phyloP scores from a whole-genome alignment of 352 stramenopile species.

The Phytophthora niederhauseri region DNA sequence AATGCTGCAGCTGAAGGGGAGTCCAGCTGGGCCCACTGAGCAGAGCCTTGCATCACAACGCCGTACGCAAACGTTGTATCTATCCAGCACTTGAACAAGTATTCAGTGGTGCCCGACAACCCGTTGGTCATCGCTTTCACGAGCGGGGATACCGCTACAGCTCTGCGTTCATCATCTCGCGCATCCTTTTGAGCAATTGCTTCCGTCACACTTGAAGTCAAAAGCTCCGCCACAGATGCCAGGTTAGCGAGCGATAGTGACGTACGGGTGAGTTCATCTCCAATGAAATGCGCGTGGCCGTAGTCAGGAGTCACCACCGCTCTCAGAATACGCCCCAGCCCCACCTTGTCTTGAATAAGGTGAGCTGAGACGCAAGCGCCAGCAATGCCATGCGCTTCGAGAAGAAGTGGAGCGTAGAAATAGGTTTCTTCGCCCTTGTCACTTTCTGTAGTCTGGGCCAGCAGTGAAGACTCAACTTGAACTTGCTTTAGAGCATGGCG shows the following conservation, averaged over 20 bases:
- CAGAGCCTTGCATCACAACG: constrained; percentile 52
- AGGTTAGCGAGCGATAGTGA: constrained; percentile 69
- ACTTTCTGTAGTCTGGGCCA: constrained; percentile 21
- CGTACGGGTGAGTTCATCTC: constrained; percentile 60
- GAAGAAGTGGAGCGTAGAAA: constrained; percentile 69
- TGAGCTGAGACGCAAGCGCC: constrained; percentile 54
- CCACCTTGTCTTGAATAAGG: constrained; percentile 78
- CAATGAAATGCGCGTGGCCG: constrained; percentile 63
- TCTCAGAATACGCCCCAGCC: constrained; percentile 65
- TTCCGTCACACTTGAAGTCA: constrained; percentile 48
- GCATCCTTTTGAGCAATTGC: constrained; percentile 36
- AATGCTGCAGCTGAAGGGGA: constrained; percentile 9
- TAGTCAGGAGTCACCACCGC: constrained; percentile 66
- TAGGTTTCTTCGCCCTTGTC: constrained; percentile 26
- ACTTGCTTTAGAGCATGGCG: constrained; percentile 79
- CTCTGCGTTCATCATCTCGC: constrained; percentile 24
- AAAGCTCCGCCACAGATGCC: constrained; percentile 59
- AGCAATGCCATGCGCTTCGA: constrained; percentile 74
- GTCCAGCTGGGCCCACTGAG: constrained; percentile 39
- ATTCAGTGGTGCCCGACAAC: constrained; percentile 43
- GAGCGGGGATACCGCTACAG: constrained; percentile 39
- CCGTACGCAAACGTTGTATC: constrained; percentile 52
- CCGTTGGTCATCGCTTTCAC: constrained; percentile 62
- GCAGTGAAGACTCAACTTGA: constrained; percentile 28
- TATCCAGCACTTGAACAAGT: constrained; percentile 62